Percentiles rank a stretch among this genome's conserved stretches.
Evolutionary conservation across 2,329 filamentous ascomycete genomes (phyloP).

Genomic region (Talaromyces sp.): DNA sequence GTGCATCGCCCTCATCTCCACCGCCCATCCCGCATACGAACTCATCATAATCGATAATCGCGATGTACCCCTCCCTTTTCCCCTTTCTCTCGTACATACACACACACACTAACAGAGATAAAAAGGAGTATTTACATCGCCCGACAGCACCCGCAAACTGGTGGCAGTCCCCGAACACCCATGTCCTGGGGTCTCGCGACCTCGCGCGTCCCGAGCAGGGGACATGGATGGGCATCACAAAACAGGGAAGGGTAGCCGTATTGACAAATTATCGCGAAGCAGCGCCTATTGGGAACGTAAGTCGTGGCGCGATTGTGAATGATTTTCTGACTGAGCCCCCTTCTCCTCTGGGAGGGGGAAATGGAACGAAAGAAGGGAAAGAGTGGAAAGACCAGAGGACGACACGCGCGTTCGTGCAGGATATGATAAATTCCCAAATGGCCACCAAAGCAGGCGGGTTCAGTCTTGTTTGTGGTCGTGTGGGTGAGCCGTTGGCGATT

Average conservation of each 20-base stretch:
- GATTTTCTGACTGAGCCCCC: constrained; percentile 52
- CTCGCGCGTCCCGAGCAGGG: constrained; percentile 59
- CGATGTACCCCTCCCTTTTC: constrained; percentile 52
- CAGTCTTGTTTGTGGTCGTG: constrained; percentile 59
- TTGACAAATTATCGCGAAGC: constrained; percentile 65
- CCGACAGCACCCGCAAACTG: constrained; percentile 60
- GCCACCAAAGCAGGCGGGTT: constrained; percentile 62
- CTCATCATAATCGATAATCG: constrained; percentile 76
- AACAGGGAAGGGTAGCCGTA: constrained; percentile 60
- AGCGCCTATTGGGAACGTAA: constrained; percentile 48
- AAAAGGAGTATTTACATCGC: constrained; percentile 61
- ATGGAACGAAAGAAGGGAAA: not conserved
- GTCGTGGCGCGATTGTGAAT: constrained; percentile 60
- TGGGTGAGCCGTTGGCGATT: constrained; percentile 56
- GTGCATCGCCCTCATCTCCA: constrained; percentile 77
- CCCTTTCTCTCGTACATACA: not conserved
- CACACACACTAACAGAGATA: not conserved
- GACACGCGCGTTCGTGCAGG: constrained; percentile 53
- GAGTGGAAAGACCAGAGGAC: constrained; percentile 20
- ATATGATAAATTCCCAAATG: constrained; percentile 55
- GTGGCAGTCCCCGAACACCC: constrained; percentile 57
- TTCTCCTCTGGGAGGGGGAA: constrained; percentile 27
- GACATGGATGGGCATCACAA: constrained; percentile 65
- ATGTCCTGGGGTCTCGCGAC: constrained; percentile 63
- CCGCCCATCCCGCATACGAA: constrained; percentile 71